Base-by-base conservation (phyloP, 495 filamentous ascomycete genomes). In the Penicillium cataractarum region DNA sequence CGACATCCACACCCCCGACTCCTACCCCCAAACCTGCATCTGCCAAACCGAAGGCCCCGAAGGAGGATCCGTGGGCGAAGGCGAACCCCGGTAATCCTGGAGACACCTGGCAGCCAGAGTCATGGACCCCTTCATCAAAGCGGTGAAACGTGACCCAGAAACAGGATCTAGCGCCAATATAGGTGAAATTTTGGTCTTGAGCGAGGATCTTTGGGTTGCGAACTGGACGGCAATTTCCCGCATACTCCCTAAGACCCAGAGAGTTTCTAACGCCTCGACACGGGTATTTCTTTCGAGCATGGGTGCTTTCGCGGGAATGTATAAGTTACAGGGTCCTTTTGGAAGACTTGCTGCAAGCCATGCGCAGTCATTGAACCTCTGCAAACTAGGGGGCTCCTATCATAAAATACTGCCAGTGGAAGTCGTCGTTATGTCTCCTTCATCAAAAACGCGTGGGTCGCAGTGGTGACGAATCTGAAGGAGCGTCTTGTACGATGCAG, bases 101-200 rank as follows among this genome's bases (percentile, higher is more conserved):
- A 27, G 88, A 92, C 67, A 80, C 81, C 4, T 97, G 89, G 90
- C 89, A 94, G 75, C 92, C 92, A 0, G 74, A 88, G 55, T 76
- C 82, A 6, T 97, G 92, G 92, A 78, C 74, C 3, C 90, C 69
- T 22, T 42, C 60, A 8, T 68, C 75, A 0, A 64, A 74, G 50
- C 65, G 71, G 60, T 79, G 74, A 79, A 46, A 22, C 3, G 5
- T 12, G 3, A 13, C 24, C 6, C 42, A 24, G 19, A 22, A 12
- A 12, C 7, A 22, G 8, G 21, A 24, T 21, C 9, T 9, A 22
- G 2, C 3, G 24, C n/a, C 21, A 46, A 10, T 8, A 24, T 22
- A 21, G 42, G 21, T 10, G 7, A 22, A 12, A 46, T 5, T 5
- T 15, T 40, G 37, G 37, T 40, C 15, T 15, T 40, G 37, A 46